Evolutionary conservation across 2,329 filamentous ascomycete species (phyloP).

Genomic region (Fusarium sp.): DNA sequence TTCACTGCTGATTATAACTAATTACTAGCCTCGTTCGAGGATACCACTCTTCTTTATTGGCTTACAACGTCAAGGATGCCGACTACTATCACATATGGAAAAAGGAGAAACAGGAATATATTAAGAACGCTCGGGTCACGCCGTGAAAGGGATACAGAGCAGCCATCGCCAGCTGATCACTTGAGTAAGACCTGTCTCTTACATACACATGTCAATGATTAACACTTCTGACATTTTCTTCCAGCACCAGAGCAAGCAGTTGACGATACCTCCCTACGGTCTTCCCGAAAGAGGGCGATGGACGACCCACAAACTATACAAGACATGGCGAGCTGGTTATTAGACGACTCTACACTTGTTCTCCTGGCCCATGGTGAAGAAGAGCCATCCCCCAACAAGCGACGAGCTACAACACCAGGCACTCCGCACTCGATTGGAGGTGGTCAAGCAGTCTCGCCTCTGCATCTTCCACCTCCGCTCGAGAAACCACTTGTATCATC

Average conservation of each 20-base stretch:
- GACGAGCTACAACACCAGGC: constrained; percentile 6
- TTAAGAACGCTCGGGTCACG: constrained; percentile 43
- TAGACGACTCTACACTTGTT: constrained; percentile 40
- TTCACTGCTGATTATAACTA: neutral
- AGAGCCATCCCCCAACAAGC: constrained; percentile 15
- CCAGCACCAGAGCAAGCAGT: neutral
- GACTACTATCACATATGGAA: constrained; percentile 43
- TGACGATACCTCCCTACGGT: constrained; percentile 15
- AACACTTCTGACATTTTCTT: constrained; percentile 6
- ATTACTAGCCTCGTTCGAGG: neutral
- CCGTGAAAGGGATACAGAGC: constrained; percentile 34
- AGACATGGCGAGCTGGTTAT: constrained; percentile 45
- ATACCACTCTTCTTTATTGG: neutral
- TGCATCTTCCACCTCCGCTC: constrained; percentile 20
- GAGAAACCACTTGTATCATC: constrained; percentile 1
- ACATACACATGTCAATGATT: neutral
- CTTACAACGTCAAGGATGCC: constrained; percentile 34
- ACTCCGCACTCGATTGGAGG: neutral
- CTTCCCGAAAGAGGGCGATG: constrained; percentile 18
- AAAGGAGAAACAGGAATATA: constrained; percentile 44
- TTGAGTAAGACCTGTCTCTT: constrained; percentile 26
- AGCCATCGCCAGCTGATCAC: constrained; percentile 25
- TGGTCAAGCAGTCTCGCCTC: constrained; percentile 13
- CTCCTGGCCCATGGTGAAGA: constrained; percentile 6
- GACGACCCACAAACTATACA: constrained; percentile 30